These are phyloP conservation scores for Aspergillus clavatus DNA, from an alignment of 2,329 filamentous ascomycete species.

Conservation along the genomic window DNA sequence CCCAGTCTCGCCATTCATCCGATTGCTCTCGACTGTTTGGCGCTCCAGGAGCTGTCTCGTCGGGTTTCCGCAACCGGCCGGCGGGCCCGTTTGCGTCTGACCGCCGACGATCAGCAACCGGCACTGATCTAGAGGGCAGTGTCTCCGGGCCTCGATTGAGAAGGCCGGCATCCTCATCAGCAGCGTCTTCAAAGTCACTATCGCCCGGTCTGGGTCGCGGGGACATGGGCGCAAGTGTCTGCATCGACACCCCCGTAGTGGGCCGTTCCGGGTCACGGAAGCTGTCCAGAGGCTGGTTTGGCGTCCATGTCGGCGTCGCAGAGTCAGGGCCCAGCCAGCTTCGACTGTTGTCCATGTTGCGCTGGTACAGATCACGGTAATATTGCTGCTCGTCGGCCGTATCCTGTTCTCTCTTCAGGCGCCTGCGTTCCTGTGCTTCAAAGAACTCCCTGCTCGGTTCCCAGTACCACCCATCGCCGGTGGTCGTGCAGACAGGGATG, in stretches of 20 bases:
- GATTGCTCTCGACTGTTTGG: constrained; percentile 13
- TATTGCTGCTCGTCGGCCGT: constrained; percentile 28
- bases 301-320: constrained; percentile 17
- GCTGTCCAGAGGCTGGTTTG: constrained; percentile 16
- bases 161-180: constrained; percentile 20
- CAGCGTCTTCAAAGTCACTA: constrained; percentile 30
- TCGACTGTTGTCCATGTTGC: constrained; percentile 29
- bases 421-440: constrained; percentile 48
- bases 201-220: constrained; percentile 34
- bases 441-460: constrained; percentile 77
- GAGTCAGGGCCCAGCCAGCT: constrained; percentile 21
- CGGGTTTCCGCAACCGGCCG: background rate
- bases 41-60: background rate
- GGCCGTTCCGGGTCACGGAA: constrained; percentile 28
- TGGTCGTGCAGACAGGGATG: constrained; percentile 77
- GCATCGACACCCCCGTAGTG: constrained; percentile 40
- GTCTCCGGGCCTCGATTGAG: constrained; percentile 10
- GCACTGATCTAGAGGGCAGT: too few species aligned
- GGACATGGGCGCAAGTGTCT: constrained; percentile 38
- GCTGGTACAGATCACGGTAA: constrained; percentile 32
- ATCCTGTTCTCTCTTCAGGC: constrained; percentile 28
- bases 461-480: constrained; percentile 92
- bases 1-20: constrained; percentile 41
- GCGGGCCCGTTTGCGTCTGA: background rate
- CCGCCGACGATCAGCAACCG: too few species aligned